These are phyloP conservation scores for Chloris gayana DNA, from an alignment of 176 grass and related monocot species.

Conservation along the genomic window DNA sequence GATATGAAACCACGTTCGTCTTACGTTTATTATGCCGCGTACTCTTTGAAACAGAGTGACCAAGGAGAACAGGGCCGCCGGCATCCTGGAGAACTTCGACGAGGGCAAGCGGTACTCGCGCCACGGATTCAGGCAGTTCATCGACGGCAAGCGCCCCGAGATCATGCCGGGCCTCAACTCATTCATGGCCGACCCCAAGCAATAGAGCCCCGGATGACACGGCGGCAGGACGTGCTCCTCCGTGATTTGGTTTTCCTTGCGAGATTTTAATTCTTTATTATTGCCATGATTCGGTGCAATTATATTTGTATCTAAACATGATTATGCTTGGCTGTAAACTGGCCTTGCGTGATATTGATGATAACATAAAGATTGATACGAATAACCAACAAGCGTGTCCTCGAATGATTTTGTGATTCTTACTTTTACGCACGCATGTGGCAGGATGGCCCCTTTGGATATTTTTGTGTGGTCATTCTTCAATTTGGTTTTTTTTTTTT, in stretches of 20 bases:
- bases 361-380: too few relatives aligned
- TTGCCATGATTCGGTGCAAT: background rate
- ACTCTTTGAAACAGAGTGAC: conserved; percentile 34
- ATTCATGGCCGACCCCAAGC: conserved; percentile 21
- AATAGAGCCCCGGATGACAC: conserved; percentile 23
- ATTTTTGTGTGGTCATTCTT: too few relatives aligned
- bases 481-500: too few relatives aligned
- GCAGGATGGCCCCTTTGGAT: too few relatives aligned
- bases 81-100: conserved; percentile 60
- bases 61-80: conserved; percentile 64
- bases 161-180: conserved; percentile 64
- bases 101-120: conserved; percentile 54
- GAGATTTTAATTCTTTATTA: background rate
- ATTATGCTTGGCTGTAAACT: background rate
- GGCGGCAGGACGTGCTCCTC: background rate
- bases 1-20: background rate
- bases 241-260: background rate
- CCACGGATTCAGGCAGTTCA: conserved; percentile 59
- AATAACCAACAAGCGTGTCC: too few relatives aligned
- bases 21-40: background rate
- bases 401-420: too few relatives aligned
- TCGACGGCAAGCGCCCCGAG: conserved; percentile 46
- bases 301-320: background rate
- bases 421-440: too few relatives aligned
- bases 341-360: too few relatives aligned